A percentile compares a stretch with the other conserved stretches of the same genome.
Conservation (phyloP, 768 basidiomycete genomes). For the Auricularia sp. region DNA sequence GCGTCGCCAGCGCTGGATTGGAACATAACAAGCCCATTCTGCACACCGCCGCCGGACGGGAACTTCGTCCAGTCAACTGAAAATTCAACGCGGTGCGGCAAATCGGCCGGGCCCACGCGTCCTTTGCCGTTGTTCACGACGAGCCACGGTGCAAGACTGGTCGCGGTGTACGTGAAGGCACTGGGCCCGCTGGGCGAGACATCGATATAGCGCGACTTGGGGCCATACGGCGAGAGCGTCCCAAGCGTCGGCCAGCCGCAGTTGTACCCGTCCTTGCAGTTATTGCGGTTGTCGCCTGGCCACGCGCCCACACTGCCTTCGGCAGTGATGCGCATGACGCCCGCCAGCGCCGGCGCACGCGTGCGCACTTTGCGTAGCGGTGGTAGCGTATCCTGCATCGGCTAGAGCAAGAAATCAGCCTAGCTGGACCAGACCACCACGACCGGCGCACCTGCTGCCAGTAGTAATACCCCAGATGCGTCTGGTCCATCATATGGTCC, state of each 20-base stretch:
- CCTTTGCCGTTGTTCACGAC: slow-evolving; percentile 37
- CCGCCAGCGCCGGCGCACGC: slow-evolving; percentile 47
- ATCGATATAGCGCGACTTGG: slow-evolving; percentile 48
- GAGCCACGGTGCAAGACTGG: slow-evolving; percentile 45
- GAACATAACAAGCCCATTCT: slow-evolving; percentile 35
- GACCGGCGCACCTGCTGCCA: slow-evolving; percentile 39
- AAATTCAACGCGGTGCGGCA: slow-evolving; percentile 46
- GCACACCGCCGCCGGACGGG: slow-evolving; percentile 25
- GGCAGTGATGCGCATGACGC: slow-evolving; percentile 53
- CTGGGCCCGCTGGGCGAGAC: slow-evolving; percentile 50
- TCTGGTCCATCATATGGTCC: slow-evolving; percentile 55
- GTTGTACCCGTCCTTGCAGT: slow-evolving; percentile 41
- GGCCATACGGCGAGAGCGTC: slow-evolving; percentile 46
- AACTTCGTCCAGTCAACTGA: slow-evolving; percentile 49
- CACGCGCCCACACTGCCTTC: slow-evolving; percentile 56
- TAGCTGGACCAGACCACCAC: neutral
- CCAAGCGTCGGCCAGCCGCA: slow-evolving; percentile 39
- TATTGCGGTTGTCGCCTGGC: slow-evolving; percentile 58
- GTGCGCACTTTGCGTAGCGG: slow-evolving; percentile 40
- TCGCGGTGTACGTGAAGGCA: slow-evolving; percentile 45
- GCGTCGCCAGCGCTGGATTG: slow-evolving; percentile 28
- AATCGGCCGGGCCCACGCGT: slow-evolving; percentile 34
- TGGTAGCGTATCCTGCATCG: slow-evolving; percentile 57
- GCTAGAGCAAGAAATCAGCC: slow-evolving; percentile 21
- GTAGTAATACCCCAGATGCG: slow-evolving; percentile 56